Percentiles rank a stretch among this genome's conserved stretches.
Conservation (phyloP, 2,329 filamentous ascomycete species). For the Calonectria leucothoes region DNA sequence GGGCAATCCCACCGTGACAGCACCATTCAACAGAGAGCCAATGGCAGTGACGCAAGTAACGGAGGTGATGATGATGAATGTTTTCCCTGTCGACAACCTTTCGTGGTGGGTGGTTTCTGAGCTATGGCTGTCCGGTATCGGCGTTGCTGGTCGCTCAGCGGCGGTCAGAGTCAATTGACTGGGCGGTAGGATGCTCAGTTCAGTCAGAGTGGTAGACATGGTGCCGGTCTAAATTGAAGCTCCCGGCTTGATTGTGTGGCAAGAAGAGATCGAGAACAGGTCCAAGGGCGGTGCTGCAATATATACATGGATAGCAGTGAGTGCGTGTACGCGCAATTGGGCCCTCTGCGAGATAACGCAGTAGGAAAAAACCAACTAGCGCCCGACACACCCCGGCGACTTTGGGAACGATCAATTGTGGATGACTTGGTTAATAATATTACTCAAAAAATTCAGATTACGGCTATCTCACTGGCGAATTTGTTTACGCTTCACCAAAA, state of each 20-base stretch:
- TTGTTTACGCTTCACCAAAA: background rate
- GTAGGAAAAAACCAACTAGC: background rate
- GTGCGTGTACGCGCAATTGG: background rate
- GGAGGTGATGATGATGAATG: background rate
- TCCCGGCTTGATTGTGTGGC: background rate
- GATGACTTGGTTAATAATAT: background rate
- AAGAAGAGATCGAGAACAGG: background rate
- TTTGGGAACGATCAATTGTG: background rate
- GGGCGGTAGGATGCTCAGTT: background rate
- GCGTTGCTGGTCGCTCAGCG: background rate
- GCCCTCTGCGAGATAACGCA: background rate
- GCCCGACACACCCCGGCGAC: background rate
- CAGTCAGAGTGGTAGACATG: background rate
- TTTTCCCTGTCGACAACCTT: background rate
- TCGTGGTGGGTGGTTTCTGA: background rate
- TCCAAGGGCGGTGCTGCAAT: too few species aligned
- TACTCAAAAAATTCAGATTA: background rate
- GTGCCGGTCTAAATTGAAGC: too few species aligned
- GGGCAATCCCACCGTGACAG: background rate
- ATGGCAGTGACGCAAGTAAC: constrained; percentile 1
- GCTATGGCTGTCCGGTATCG: background rate
- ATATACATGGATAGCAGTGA: background rate
- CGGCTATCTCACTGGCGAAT: background rate
- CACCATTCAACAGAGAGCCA: background rate
- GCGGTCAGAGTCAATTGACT: background rate